Evolutionary conservation across 2,329 filamentous ascomycete genomes (phyloP).

Genomic region (Aspergillus sergii): DNA sequence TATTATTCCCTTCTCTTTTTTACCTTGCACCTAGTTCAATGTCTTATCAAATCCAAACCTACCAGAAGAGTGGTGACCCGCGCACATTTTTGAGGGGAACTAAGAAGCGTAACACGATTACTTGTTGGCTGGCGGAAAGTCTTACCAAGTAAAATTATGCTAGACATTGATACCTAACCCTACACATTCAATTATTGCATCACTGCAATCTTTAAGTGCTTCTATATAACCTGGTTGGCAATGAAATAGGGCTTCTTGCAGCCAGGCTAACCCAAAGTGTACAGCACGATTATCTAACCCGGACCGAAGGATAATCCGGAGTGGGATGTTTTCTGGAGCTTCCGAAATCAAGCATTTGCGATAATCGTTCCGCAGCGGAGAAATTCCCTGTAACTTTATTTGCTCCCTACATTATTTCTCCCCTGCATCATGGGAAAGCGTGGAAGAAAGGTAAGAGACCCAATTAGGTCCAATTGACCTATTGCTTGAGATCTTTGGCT

Average conservation of each 20-base stretch:
- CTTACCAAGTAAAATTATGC: neutral
- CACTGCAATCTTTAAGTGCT: neutral
- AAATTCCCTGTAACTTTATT: conserved; percentile 6
- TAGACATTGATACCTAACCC: neutral
- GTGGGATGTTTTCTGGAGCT: conserved; percentile 14
- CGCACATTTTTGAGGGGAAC: neutral
- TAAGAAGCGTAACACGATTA: neutral
- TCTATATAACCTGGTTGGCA: neutral
- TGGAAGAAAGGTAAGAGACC: conserved; percentile 31
- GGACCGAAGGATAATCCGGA: conserved; percentile 11
- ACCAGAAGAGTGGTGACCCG: neutral
- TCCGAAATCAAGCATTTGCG: neutral
- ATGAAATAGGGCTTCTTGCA: neutral
- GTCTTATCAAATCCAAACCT: neutral
- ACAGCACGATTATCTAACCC: neutral
- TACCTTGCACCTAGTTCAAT: too few relatives aligned
- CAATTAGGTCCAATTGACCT: neutral
- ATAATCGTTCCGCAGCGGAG: conserved; percentile 8
- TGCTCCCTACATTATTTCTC: neutral
- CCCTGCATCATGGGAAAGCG: conserved; percentile 33
- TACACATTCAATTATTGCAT: neutral
- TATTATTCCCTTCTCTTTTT: too few relatives aligned
- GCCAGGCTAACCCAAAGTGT: neutral
- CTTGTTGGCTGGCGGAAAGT: neutral
- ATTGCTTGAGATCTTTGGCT: neutral